Evolutionary conservation across 2,329 filamentous ascomycete species (phyloP).

Genomic region (Verticillium isaacii): DNA sequence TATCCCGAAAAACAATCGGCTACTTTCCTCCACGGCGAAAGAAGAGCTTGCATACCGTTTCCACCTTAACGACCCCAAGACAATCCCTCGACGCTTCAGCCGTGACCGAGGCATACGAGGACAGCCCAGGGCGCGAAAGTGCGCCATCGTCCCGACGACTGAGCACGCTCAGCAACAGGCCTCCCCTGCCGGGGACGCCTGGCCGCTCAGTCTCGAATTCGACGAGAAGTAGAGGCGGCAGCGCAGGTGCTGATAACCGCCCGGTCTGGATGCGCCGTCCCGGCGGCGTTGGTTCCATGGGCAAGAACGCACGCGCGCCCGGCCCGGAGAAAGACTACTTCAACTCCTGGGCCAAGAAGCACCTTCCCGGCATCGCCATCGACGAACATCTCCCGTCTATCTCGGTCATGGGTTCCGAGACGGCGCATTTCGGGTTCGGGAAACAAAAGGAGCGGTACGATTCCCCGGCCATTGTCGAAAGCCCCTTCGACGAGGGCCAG

Average conservation of each 20-base stretch:
- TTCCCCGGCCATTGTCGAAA: slow-evolving; percentile 39
- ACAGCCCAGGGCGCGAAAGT: slow-evolving; percentile 9
- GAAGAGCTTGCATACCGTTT: slow-evolving; percentile 69
- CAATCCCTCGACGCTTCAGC: slow-evolving; percentile 50
- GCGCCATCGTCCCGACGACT: slow-evolving; percentile 33
- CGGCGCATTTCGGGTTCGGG: slow-evolving; percentile 51
- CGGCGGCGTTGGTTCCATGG: slow-evolving; percentile 82
- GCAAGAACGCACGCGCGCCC: slow-evolving; percentile 63
- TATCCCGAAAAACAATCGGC: slow-evolving; percentile 74
- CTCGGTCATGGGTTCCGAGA: slow-evolving; percentile 59
- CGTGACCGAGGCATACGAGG: background rate
- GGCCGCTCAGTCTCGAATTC: slow-evolving; percentile 25
- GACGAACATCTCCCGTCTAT: slow-evolving; percentile 61
- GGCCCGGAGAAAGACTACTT: slow-evolving; percentile 81
- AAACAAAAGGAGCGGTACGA: background rate
- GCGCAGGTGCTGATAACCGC: slow-evolving; percentile 31
- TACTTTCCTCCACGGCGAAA: slow-evolving; percentile 89
- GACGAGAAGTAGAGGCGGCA: slow-evolving; percentile 30
- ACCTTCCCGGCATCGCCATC: slow-evolving; percentile 73
- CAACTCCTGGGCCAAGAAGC: slow-evolving; percentile 78
- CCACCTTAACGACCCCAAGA: slow-evolving; percentile 62
- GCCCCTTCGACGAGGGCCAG: slow-evolving; percentile 43
- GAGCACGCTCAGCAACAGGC: slow-evolving; percentile 33
- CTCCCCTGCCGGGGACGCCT: slow-evolving; percentile 19
- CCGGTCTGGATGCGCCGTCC: slow-evolving; percentile 71